Evolutionary conservation across 2,329 filamentous ascomycete genomes (phyloP), one percentile per base, ranked within the genome.

Genomic region (Arthrinium phaeospermum): DNA sequence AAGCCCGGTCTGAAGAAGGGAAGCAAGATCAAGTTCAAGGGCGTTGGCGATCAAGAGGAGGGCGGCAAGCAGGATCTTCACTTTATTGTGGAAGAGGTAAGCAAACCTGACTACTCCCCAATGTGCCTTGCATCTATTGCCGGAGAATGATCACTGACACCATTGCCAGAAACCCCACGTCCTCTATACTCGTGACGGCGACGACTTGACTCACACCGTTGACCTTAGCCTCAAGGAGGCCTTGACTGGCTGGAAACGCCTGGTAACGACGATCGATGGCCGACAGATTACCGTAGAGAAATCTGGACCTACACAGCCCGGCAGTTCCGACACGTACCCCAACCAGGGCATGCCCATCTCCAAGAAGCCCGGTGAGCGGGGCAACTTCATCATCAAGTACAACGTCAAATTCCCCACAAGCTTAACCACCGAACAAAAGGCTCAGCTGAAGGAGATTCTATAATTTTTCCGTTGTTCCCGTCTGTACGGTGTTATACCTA

Each of bases 11-110:
- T 98, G 83, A 98, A 98, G 85, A 95, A 97, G 78, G 96, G 96
- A 44, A 97, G 94, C 79, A 99, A 98, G 88, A 98, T 99, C 83
- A 98, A 98, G 84, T 99, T 98, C 81, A 94, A 93, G 80, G 95
- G 96, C 57, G 95, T 99, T n/a, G 96, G 96, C 14, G 96, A 99
- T 82, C 95, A 98, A 82, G 95, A 98, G 74, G 96, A 98, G 80
- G 96, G 96, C 57, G 96, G 96, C 19, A 94, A 95, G 73, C 96
- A 99, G 82, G 96, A 99, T 83, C 84, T 99, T 70, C 95, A 98
- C 82, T 97, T 99, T 78, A 92, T 99, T 72, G 90, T 99, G 30
- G 93, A 95, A 83, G 96, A 98, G 92, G 94, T 95, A 90, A 86
- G 91, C 64, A 41, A 10, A 80, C 47, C 46, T 22, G 45, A 4